phyloP scores from a whole-genome alignment of 148 eudicot genomes.

The Chenopodium quinoa region DNA sequence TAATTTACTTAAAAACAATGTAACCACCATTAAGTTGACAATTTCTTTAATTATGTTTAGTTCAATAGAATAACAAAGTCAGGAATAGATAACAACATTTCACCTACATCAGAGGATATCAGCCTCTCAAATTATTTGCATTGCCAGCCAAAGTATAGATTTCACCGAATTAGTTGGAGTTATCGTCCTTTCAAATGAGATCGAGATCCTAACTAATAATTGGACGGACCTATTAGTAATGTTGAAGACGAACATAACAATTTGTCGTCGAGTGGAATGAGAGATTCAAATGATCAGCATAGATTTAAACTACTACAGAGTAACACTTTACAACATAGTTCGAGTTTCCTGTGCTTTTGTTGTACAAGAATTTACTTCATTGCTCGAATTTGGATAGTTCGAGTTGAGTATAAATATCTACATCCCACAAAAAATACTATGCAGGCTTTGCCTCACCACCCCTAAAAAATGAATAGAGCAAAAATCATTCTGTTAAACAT shows the following conservation, averaged over 20 bases:
- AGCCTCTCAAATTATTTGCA: background rate
- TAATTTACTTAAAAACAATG: background rate
- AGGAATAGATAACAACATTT: background rate
- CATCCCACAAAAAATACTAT: constrained; percentile 1
- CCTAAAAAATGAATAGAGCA: background rate
- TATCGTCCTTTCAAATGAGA: background rate
- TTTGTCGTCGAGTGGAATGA: background rate
- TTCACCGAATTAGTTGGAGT: background rate
- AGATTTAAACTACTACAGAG: too few species aligned
- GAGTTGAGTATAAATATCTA: background rate
- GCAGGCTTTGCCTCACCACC: constrained; percentile 1
- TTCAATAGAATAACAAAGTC: background rate
- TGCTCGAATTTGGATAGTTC: constrained; percentile 1
- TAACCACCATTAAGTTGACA: background rate
- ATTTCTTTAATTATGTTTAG: background rate
- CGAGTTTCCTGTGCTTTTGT: background rate
- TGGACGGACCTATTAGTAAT: background rate
- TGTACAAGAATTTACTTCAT: constrained; percentile 13
- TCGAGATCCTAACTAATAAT: background rate
- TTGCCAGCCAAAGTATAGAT: background rate
- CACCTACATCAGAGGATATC: background rate
- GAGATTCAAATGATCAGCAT: too few species aligned
- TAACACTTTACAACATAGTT: constrained; percentile 1
- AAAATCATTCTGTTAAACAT: constrained; percentile 19
- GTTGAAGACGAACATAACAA: background rate